A percentile compares a stretch with the other conserved stretches of the same genome.
These are phyloP conservation scores for Russula emetica DNA, from an alignment of 768 basidiomycete genomes.

Conservation along the genomic window DNA sequence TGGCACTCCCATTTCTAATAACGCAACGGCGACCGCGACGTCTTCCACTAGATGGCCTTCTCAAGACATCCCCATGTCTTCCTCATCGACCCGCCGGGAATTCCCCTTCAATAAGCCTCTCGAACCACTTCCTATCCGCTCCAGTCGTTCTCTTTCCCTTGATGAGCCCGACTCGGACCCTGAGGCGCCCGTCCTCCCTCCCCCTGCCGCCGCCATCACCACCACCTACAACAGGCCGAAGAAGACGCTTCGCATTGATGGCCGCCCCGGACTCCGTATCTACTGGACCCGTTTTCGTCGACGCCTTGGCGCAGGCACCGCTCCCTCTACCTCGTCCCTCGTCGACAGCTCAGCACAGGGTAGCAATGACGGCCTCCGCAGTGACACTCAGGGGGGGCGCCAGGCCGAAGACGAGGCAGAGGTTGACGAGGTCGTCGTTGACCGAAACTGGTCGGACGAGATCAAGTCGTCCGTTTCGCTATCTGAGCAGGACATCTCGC, in stretches of 20 bases:
- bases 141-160: neutral
- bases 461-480: constrained; percentile 49
- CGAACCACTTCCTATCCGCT: neutral
- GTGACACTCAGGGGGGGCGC: constrained; percentile 33
- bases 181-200: constrained; percentile 18
- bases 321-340: constrained; percentile 43
- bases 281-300: constrained; percentile 52
- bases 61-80: constrained; percentile 22
- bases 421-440: constrained; percentile 73
- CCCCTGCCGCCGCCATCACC: constrained; percentile 22
- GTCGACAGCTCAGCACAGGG: constrained; percentile 31
- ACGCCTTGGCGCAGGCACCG: constrained; percentile 52
- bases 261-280: constrained; percentile 34
- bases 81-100: constrained; percentile 2
- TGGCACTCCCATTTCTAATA: neutral
- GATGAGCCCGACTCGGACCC: constrained; percentile 6
- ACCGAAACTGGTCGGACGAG: constrained; percentile 62
- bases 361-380: constrained; percentile 31
- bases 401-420: constrained; percentile 38
- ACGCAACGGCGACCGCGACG: constrained; percentile 7
- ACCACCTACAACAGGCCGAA: constrained; percentile 33
- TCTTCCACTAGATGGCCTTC: constrained; percentile 22
- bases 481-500: constrained; percentile 47
- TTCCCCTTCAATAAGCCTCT: neutral
- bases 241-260: constrained; percentile 40